phyloP scores from a whole-genome alignment of 805 yeast genomes.

The Komagataella populi region DNA sequence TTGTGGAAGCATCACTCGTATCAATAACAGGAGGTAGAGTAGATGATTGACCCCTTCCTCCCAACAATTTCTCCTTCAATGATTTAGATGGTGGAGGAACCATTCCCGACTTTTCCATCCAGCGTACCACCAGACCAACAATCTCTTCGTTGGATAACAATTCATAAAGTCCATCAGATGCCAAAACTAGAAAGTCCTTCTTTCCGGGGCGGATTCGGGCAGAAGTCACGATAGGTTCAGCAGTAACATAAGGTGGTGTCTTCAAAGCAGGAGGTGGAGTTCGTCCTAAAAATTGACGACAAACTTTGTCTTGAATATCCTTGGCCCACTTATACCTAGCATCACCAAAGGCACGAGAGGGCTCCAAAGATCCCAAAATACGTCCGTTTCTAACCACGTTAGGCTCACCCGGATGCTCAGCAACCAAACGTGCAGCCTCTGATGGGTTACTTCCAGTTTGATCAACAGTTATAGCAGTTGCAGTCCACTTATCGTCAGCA shows the following conservation, averaged over 20 bases:
- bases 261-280: conserved; percentile 56
- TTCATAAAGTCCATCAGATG: conserved; percentile 89
- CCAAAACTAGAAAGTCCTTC: conserved; percentile 82
- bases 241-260: conserved; percentile 96
- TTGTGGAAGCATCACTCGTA: conserved; percentile 41
- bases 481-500: conserved; percentile 68
- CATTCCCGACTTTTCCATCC: conserved; percentile 74
- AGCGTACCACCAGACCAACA: conserved; percentile 80
- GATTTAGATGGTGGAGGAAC: conserved; percentile 30
- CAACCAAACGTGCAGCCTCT: conserved; percentile 70
- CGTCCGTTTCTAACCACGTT: conserved; percentile 78
- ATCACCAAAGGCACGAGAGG: conserved; percentile 95
- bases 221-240: conserved; percentile 84
- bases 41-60: conserved; percentile 16
- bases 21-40: conserved; percentile 54
- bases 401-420: conserved; percentile 88
- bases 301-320: conserved; percentile 59
- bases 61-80: conserved; percentile 14
- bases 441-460: conserved; percentile 89
- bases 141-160: conserved; percentile 86
- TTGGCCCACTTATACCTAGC: conserved; percentile 79
- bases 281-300: conserved; percentile 72
- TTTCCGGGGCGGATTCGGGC: conserved; percentile 57
- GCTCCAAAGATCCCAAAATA: conserved; percentile 86
- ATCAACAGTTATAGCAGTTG: conserved; percentile 72